A percentile compares a stretch with the other conserved stretches of the same genome.
Conservation (phyloP, 169 alveolate genomes). For the Plasmodium inui region DNA sequence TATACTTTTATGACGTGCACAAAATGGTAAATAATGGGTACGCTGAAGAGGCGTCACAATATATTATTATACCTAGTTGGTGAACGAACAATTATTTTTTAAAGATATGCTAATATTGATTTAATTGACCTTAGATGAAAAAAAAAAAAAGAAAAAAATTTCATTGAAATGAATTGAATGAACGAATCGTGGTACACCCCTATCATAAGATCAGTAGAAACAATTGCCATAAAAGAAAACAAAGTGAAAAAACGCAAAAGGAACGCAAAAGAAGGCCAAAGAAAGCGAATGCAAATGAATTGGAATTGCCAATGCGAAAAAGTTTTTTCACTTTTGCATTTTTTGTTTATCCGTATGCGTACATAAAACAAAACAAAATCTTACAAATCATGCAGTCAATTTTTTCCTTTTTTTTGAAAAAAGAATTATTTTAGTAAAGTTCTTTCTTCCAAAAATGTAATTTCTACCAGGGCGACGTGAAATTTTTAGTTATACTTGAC, state of each 20-base stretch:
- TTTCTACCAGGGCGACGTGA: neutral
- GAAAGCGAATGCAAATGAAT: no score
- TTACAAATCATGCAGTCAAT: neutral
- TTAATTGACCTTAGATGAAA: neutral
- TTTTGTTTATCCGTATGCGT: neutral
- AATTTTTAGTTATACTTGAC: neutral
- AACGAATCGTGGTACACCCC: neutral
- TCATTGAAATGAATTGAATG: neutral
- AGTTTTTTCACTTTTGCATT: neutral
- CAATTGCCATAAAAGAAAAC: slow-evolving; percentile 2
- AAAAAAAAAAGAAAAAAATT: neutral
- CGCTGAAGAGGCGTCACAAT: neutral
- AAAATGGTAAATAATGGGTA: neutral
- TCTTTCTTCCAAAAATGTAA: neutral
- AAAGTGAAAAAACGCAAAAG: neutral
- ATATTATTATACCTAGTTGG: neutral
- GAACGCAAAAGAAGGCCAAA: neutral
- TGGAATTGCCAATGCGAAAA: neutral
- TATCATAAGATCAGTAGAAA: neutral
- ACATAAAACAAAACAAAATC: neutral
- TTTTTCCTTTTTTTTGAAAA: neutral
- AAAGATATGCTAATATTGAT: neutral
- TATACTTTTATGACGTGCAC: neutral
- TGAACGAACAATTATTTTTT: neutral
- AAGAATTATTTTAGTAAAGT: neutral